phyloP scores from a whole-genome alignment of 208 protist species.

The Entamoeba invadens region DNA sequence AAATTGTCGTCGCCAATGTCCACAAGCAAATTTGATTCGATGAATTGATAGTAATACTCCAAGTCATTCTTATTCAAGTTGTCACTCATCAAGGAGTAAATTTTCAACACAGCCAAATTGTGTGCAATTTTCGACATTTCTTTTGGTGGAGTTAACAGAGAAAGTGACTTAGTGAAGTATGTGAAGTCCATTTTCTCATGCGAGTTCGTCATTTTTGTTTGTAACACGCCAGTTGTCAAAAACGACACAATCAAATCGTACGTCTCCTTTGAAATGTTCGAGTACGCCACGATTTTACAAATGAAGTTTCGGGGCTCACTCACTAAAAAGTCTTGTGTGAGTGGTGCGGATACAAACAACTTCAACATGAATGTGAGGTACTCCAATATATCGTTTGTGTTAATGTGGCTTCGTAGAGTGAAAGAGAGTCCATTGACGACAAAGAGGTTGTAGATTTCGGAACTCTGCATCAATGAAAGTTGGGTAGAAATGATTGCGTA shows the following conservation, averaged over 20 bases:
- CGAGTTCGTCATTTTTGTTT: not conserved
- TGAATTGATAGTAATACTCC: not conserved
- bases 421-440: not conserved
- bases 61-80: not conserved
- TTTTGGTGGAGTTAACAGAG: not conserved
- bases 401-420: not conserved
- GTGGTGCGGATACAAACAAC: not conserved
- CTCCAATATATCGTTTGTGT: not conserved
- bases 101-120: not conserved
- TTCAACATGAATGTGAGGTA: not conserved
- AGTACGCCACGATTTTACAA: not conserved
- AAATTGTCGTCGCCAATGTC: not conserved
- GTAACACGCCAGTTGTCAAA: not conserved
- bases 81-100: not conserved
- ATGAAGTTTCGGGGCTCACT: not conserved
- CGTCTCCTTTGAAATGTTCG: not conserved
- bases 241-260: not conserved
- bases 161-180: not conserved
- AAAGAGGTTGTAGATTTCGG: not conserved
- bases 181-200: no score
- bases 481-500: not conserved
- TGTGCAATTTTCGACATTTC: not conserved
- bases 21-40: not conserved
- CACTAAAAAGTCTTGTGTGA: not conserved
- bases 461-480: not conserved